Conservation (phyloP, 306 rosid genomes). For the Gastrolobium bilobum region DNA sequence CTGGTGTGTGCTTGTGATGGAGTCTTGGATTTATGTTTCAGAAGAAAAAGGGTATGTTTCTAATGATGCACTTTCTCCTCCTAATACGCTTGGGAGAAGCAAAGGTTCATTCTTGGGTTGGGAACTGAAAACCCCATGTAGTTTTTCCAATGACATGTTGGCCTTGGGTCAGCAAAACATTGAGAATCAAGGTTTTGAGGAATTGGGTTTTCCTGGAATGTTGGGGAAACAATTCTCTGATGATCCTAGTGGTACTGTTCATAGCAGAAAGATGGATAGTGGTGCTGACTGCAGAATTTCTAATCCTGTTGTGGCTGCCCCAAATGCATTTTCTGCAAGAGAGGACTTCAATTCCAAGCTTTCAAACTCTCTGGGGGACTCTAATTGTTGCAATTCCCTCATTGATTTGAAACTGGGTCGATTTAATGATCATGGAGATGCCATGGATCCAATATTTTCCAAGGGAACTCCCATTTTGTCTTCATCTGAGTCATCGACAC, state of each 20-base stretch:
- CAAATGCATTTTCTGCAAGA: conserved; percentile 57
- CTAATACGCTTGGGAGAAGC: conserved; percentile 56
- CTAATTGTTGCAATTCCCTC: conserved; percentile 66
- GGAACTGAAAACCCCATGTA: conserved; percentile 69
- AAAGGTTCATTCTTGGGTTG: conserved; percentile 64
- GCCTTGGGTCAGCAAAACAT: conserved; percentile 54
- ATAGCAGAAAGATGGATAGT: conserved; percentile 51
- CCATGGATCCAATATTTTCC: conserved; percentile 46
- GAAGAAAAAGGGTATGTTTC: conserved; percentile 69
- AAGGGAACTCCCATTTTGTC: conserved; percentile 59
- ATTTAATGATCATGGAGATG: conserved; percentile 66
- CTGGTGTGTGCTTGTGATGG: conserved; percentile 61
- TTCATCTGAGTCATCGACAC: conserved; percentile 61
- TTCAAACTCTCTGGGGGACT: conserved; percentile 65
- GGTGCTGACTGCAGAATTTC: conserved; percentile 39
- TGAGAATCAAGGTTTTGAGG: conserved; percentile 69
- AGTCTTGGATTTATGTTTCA: conserved; percentile 74
- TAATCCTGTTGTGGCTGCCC: conserved; percentile 34
- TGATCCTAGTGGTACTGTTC: conserved; percentile 47
- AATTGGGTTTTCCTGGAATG: conserved; percentile 63
- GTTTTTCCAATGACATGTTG: conserved; percentile 53
- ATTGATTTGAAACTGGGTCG: conserved; percentile 82
- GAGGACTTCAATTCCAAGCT: conserved; percentile 67
- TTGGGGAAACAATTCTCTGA: conserved; percentile 59
- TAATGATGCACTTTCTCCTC: conserved; percentile 55